Percentiles rank a stretch among this genome's conserved stretches.
Evolutionary conservation across 176 grass and related monocot genomes (phyloP).

Genomic region (Neostapfia colusana): DNA sequence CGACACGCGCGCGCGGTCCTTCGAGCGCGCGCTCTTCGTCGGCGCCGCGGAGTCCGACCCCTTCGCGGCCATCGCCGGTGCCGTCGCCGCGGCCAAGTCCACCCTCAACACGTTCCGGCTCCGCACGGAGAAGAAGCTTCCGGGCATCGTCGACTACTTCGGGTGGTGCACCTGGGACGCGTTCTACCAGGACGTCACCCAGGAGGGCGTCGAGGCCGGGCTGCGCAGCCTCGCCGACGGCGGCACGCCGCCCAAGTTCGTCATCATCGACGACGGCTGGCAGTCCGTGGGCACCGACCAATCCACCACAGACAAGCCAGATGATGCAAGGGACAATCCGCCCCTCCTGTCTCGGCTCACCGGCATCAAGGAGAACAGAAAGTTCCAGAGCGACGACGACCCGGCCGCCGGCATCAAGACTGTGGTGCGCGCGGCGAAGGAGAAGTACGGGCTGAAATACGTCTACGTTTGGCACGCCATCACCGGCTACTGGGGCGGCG

Average conservation of each 20-base stretch:
- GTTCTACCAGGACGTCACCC: constrained; percentile 86
- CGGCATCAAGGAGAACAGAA: constrained; percentile 87
- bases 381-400: constrained; percentile 66
- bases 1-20: constrained; percentile 44
- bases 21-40: constrained; percentile 61
- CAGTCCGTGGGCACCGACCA: constrained; percentile 76
- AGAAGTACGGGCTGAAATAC: constrained; percentile 85
- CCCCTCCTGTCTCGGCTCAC: constrained; percentile 54
- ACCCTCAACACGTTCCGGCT: constrained; percentile 61
- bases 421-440: constrained; percentile 64
- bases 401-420: constrained; percentile 65
- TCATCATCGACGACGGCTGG: constrained; percentile 98
- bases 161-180: constrained; percentile 99
- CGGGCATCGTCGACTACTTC: constrained; percentile 86
- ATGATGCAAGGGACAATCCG: neutral
- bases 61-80: constrained; percentile 71
- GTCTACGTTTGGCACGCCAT: constrained; percentile 98
- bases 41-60: constrained; percentile 74
- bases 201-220: constrained; percentile 89
- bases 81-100: constrained; percentile 54
- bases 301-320: neutral
- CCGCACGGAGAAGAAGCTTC: constrained; percentile 79
- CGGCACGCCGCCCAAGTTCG: constrained; percentile 68
- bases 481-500: constrained; percentile 96
- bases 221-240: constrained; percentile 67